phyloP scores from a whole-genome alignment of 2,329 filamentous ascomycete species.

The Fusarium sp. region DNA sequence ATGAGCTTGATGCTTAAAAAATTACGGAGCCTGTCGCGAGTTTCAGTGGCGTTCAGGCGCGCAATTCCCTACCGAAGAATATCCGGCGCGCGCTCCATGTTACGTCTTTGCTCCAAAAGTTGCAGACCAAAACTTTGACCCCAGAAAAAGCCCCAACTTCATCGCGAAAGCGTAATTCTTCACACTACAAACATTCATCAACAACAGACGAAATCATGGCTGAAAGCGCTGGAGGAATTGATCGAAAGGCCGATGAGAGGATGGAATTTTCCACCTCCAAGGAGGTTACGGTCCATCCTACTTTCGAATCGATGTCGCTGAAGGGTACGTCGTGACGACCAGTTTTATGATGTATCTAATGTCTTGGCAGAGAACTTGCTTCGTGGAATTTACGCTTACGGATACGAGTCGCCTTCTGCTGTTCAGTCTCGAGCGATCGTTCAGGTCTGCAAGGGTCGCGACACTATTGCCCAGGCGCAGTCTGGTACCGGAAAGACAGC shows the following conservation, averaged over 20 bases:
- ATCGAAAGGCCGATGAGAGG: constrained; percentile 91
- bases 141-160: constrained; percentile 8
- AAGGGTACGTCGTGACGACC: constrained; percentile 65
- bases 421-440: constrained; percentile 98
- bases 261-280: constrained; percentile 99
- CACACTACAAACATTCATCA: neutral
- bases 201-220: constrained; percentile 71
- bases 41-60: constrained; percentile 36
- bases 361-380: constrained; percentile 78
- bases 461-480: constrained; percentile 98
- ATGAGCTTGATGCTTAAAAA: constrained; percentile 35
- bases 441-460: constrained; percentile 97
- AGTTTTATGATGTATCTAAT: constrained; percentile 17
- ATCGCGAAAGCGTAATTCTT: constrained; percentile 21
- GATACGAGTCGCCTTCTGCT: constrained; percentile 96
- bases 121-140: constrained; percentile 42
- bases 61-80: constrained; percentile 41
- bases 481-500: constrained; percentile 97
- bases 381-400: constrained; percentile 97
- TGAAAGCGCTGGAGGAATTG: constrained; percentile 77
- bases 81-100: constrained; percentile 36
- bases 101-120: constrained; percentile 26
- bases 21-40: constrained; percentile 42
- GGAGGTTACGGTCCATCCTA: constrained; percentile 94
- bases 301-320: constrained; percentile 94